phyloP scores from a whole-genome alignment of 768 basidiomycete species.

The Psilocybe tampanensis region DNA sequence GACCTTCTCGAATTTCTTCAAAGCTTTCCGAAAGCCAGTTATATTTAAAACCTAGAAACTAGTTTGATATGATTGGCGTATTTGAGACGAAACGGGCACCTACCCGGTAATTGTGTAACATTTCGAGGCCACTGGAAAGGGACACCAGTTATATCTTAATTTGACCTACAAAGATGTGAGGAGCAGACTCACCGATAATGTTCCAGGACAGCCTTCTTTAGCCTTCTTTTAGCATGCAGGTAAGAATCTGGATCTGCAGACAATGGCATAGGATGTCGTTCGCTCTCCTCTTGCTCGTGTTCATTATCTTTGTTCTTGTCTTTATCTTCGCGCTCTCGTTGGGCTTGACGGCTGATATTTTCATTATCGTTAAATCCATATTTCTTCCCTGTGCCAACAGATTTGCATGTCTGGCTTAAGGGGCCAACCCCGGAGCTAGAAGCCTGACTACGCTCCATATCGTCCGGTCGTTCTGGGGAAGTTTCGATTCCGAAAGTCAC shows the following conservation, averaged over 20 bases:
- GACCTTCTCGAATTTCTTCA: slow-evolving; percentile 85
- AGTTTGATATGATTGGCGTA: neutral
- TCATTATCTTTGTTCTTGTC: slow-evolving; percentile 1
- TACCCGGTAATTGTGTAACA: slow-evolving; percentile 89
- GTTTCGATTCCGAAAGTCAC: neutral
- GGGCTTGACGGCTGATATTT: no score
- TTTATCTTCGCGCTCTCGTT: no score
- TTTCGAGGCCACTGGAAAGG: slow-evolving; percentile 65
- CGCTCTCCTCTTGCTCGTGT: neutral
- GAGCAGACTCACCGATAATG: slow-evolving; percentile 65
- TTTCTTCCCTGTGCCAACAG: slow-evolving; percentile 3
- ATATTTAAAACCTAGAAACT: slow-evolving; percentile 72
- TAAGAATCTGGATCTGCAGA: slow-evolving; percentile 77
- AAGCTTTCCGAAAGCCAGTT: slow-evolving; percentile 84
- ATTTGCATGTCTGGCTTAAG: neutral
- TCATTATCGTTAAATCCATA: neutral
- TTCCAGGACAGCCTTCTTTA: slow-evolving; percentile 83
- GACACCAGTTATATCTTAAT: neutral
- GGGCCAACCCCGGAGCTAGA: neutral
- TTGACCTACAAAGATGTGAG: neutral
- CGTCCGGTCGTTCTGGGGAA: neutral
- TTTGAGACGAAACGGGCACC: slow-evolving; percentile 16
- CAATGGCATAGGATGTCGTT: slow-evolving; percentile 12
- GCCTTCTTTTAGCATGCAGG: slow-evolving; percentile 76
- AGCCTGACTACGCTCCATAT: neutral